Evolutionary conservation across 805 yeast species (phyloP), one percentile per base, ranked within the genome.

Genomic region (Phaffomyces antillensis): DNA sequence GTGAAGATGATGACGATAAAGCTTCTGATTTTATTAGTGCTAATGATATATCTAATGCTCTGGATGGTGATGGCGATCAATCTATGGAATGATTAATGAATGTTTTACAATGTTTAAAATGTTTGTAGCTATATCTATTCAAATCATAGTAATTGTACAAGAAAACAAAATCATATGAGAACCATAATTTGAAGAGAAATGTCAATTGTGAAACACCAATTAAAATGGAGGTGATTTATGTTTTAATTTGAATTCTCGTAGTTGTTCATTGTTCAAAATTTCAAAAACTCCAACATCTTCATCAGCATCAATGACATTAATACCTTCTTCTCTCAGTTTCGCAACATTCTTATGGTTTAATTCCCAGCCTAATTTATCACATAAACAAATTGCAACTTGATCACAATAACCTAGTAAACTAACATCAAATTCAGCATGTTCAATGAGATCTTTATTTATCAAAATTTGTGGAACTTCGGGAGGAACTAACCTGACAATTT

Each of bases 351-450:
- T 59, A 55, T 83, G 88, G 2, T 76, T 67, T 37, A 85, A 70
- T 5, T 68, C 64, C 90, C 90, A 83, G 6, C 71, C 71, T 36
- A 84, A 63, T 46, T 70, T 69, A 25, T 75, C 73, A 37, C 79
- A 68, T 2, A 89, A 66, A 59, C 77, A 77, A 25, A 83, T 75
- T 7, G 86, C 88, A 7, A 77, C 86, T 52, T 85, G 89, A 57
- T 90, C 97, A 63, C 96, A 86, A 51, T 73, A 76, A 1, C 96
- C 96, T 23, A 88, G 61, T 16, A 89, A 60, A 17, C 78, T 77
- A 23, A 86, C 75, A 60, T 89, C 96, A 62, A 89, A 89, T 54
- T 83, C 86, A 39, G 82, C 75, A 55, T 86, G 95, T 33, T 69
- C 71, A 17, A 86, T 81, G 1, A 86, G 81, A 55, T 87, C 93